phyloP scores from a whole-genome alignment of 202 grass and related monocot species.

The Panicum virgatum region DNA sequence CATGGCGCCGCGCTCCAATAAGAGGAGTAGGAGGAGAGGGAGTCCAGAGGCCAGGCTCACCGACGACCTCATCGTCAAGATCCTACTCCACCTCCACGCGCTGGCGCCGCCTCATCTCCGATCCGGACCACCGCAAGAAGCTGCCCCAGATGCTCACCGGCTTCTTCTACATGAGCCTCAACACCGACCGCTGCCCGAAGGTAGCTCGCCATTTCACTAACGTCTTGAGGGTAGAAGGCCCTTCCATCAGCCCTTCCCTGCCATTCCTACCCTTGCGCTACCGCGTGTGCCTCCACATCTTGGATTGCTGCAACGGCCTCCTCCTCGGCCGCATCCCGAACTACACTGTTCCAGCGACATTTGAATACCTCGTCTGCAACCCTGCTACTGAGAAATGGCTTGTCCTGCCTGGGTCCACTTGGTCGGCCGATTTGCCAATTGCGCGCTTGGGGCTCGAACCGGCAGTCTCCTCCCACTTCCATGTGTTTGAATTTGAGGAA shows the following conservation, averaged over 20 bases:
- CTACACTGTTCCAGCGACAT: not conserved
- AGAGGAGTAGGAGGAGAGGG: not conserved
- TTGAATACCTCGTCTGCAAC: slow-evolving; percentile 23
- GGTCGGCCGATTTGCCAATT: not conserved
- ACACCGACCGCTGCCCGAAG: fast-evolving
- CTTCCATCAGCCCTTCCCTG: not conserved
- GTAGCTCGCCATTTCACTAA: not conserved
- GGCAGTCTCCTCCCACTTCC: not conserved
- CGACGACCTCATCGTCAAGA: not conserved
- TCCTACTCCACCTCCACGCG: not conserved
- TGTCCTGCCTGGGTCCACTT: not conserved
- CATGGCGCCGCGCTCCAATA: not conserved
- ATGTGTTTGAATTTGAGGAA: not conserved
- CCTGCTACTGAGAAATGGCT: slow-evolving; percentile 29
- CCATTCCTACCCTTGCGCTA: not conserved
- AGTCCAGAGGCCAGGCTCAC: not conserved
- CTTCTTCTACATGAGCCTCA: slow-evolving; percentile 1
- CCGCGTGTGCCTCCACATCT: too few species aligned
- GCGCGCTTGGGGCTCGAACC: not conserved
- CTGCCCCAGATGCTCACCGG: slow-evolving; percentile 15
- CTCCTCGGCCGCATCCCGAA: slow-evolving; percentile 21
- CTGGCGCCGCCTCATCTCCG: not conserved
- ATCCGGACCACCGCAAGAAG: not conserved
- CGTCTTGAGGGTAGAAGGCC: not conserved
- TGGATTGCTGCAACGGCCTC: slow-evolving; percentile 44